These are phyloP conservation scores for Arachis stenosperma DNA, from an alignment of 306 rosid genomes.

Conservation along the genomic window DNA sequence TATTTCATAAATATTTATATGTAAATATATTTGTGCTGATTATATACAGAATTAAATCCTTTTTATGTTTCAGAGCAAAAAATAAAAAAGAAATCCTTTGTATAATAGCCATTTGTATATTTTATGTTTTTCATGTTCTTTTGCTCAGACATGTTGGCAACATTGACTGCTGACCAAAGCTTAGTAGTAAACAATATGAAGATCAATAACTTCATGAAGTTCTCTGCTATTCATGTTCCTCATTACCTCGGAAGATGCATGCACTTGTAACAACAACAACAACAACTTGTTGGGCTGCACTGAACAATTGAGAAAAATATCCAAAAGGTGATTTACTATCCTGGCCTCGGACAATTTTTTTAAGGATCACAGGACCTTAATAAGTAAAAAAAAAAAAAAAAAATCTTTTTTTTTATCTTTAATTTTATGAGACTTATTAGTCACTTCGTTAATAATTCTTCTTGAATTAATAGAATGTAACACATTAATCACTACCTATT, in stretches of 20 bases:
- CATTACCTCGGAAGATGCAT: conserved; percentile 16
- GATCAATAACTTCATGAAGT: conserved; percentile 25
- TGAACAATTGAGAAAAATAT: not conserved
- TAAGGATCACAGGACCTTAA: no score
- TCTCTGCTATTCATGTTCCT: conserved; percentile 18
- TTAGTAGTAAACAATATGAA: not conserved
- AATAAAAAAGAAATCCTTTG: not conserved
- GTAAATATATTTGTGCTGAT: no score
- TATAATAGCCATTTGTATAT: not conserved
- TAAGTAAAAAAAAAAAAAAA: no score
- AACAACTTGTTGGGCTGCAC: not conserved
- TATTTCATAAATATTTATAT: no score
- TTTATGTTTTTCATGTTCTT: conserved; percentile 1
- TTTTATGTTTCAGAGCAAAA: no score
- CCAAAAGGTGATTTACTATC: not conserved
- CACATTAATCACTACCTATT: no score
- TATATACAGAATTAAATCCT: no score
- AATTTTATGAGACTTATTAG: no score
- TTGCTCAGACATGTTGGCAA: conserved; percentile 22
- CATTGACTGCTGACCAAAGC: conserved; percentile 36
- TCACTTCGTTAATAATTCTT: no score
- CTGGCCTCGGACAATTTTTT: no score
- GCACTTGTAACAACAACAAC: not conserved
- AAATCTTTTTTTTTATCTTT: no score
- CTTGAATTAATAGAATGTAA: no score